These are phyloP conservation scores for Leishmania major DNA, from an alignment of 208 protist species.

Conservation along the genomic window DNA sequence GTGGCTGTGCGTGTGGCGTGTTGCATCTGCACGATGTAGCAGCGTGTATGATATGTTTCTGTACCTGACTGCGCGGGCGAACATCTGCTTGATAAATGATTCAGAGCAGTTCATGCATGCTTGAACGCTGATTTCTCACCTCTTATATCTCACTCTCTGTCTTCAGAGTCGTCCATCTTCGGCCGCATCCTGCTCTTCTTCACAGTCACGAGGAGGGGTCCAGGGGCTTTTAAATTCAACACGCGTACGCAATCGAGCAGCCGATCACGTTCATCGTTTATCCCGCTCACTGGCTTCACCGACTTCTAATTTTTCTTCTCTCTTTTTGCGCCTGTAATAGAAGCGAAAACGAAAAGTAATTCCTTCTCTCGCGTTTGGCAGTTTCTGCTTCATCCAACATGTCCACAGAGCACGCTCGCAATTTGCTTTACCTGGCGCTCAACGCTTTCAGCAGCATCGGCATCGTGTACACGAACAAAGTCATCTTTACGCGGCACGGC, in stretches of 20 bases:
- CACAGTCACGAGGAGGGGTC: background rate
- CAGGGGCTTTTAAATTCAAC: background rate
- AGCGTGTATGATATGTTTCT: background rate
- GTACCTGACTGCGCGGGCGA: background rate
- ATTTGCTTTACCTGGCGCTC: constrained; percentile 47
- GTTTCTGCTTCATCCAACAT: background rate
- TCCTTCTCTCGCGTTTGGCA: background rate
- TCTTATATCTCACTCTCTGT: background rate
- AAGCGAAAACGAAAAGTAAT: background rate
- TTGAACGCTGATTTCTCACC: background rate
- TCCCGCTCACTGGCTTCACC: background rate
- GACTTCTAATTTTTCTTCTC: background rate
- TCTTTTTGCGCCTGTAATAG: background rate
- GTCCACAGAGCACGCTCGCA: constrained; percentile 16
- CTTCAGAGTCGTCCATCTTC: background rate
- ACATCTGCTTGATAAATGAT: background rate
- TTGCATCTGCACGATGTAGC: background rate
- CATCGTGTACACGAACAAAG: constrained; percentile 78
- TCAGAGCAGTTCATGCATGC: background rate
- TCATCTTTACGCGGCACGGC: constrained; percentile 53
- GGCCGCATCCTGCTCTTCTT: background rate
- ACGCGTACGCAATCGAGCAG: background rate
- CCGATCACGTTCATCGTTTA: background rate
- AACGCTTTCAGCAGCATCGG: constrained; percentile 62
- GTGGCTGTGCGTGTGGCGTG: background rate